phyloP scores from a whole-genome alignment of 1,284 basidiomycete species.

The Rhodotorula mucilaginosa region DNA sequence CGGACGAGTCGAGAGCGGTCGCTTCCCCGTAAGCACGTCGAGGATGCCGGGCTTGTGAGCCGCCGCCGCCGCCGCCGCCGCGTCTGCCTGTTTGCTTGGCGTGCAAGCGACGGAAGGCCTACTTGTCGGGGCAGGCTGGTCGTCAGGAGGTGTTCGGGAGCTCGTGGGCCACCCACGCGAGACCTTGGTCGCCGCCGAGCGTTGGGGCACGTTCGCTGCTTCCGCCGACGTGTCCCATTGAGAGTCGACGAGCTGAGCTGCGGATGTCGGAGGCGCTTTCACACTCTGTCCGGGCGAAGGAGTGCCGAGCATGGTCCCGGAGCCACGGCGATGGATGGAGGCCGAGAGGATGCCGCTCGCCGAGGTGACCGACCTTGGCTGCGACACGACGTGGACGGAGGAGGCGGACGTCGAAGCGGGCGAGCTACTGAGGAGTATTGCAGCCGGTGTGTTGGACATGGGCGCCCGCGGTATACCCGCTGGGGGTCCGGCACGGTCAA shows the following conservation, averaged over 20 bases:
- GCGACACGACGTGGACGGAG: constrained; percentile 13
- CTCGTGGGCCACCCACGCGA: constrained; percentile 1
- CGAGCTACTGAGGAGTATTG: constrained; percentile 11
- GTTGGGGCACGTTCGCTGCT: constrained; percentile 3
- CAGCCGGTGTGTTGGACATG: not conserved
- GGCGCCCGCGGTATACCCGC: not conserved
- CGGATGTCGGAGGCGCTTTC: constrained; percentile 24
- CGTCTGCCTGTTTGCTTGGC: not conserved
- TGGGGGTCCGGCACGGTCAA: not conserved
- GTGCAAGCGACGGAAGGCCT: not conserved
- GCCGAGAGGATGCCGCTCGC: constrained; percentile 33
- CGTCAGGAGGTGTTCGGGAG: too few species aligned
- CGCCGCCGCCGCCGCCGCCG: too few species aligned
- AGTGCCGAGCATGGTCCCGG: not conserved
- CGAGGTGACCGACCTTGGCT: constrained; percentile 26
- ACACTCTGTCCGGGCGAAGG: not conserved
- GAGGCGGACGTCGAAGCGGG: constrained; percentile 27
- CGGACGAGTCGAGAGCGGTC: not conserved
- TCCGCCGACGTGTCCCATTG: constrained; percentile 18
- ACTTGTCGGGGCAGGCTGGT: too few species aligned
- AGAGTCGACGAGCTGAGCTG: constrained; percentile 24
- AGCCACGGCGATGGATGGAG: constrained; percentile 18
- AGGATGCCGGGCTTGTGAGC: too few species aligned
- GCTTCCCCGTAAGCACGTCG: not conserved
- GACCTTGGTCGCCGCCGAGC: not conserved